A percentile compares a stretch with the other conserved stretches of the same genome.
phyloP scores from a whole-genome alignment of 1,139 yeast genomes.

The Wickerhamomyces sp. region DNA sequence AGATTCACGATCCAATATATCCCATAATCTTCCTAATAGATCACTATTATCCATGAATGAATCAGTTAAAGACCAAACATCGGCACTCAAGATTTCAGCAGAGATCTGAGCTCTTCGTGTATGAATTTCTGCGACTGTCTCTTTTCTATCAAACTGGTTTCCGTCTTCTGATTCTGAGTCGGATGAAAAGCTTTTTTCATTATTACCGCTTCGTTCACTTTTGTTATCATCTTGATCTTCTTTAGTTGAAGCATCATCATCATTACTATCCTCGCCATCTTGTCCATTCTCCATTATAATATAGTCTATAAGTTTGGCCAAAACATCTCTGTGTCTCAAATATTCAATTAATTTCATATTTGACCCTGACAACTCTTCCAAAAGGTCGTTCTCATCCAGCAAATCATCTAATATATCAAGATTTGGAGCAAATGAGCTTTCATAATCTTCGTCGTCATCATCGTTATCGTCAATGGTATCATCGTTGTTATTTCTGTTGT shows the following conservation, averaged over 20 bases:
- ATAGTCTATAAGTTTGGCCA: conserved; percentile 61
- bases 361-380: conserved; percentile 80
- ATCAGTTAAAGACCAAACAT: conserved; percentile 93
- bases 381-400: conserved; percentile 79
- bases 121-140: conserved; percentile 49
- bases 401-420: conserved; percentile 53
- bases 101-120: conserved; percentile 79
- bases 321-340: conserved; percentile 66
- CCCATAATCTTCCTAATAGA: conserved; percentile 72
- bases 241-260: conserved; percentile 17
- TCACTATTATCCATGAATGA: conserved; percentile 76
- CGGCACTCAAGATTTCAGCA: conserved; percentile 86
- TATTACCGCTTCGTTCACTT: conserved; percentile 9
- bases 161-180: conserved; percentile 29
- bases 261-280: conserved; percentile 16
- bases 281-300: conserved; percentile 40
- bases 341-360: conserved; percentile 80
- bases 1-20: conserved; percentile 57
- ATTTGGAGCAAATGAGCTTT: conserved; percentile 29
- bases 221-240: conserved; percentile 10
- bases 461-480: conserved; percentile 22
- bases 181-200: conserved; percentile 20
- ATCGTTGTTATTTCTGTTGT: conserved; percentile 22
- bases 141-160: conserved; percentile 29
- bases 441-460: conserved; percentile 14